Conservation (phyloP, 148 eudicot species). For the Nyssa sinensis region DNA sequence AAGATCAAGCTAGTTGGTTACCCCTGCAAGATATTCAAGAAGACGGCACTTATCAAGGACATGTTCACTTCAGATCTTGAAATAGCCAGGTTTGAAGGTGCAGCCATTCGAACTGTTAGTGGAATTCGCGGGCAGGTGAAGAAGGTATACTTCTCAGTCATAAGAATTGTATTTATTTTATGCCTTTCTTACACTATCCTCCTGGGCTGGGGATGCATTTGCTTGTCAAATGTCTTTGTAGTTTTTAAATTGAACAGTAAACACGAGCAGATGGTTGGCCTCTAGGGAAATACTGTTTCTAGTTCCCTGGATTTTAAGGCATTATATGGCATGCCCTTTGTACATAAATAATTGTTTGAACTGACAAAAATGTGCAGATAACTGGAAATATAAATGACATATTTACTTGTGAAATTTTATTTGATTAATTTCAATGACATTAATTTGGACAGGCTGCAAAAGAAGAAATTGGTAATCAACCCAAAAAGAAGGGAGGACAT, state of each 20-base stretch:
- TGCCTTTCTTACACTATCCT: not conserved
- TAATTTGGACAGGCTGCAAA: constrained; percentile 70
- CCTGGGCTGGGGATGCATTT: not conserved
- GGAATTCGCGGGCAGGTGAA: constrained; percentile 93
- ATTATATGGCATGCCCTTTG: no score
- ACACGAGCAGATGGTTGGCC: no score
- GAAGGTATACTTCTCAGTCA: constrained; percentile 47
- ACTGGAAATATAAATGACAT: not conserved
- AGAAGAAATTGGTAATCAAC: constrained; percentile 67
- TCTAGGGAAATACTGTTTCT: no score
- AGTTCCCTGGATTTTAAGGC: no score
- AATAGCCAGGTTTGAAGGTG: constrained; percentile 95
- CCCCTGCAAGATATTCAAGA: constrained; percentile 88
- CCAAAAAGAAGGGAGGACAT: constrained; percentile 50
- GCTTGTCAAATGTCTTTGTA: not conserved
- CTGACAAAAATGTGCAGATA: not conserved
- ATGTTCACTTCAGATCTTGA: constrained; percentile 99
- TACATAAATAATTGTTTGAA: not conserved
- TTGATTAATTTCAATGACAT: not conserved
- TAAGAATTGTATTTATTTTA: not conserved
- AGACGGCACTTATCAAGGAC: constrained; percentile 83
- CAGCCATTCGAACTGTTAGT: constrained; percentile 78
- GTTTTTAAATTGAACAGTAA: not conserved
- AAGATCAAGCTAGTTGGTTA: constrained; percentile 86
- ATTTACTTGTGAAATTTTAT: not conserved